A percentile compares a stretch with the other conserved stretches of the same genome.
Conservation (phyloP, 2,329 filamentous ascomycete species). For the Fusarium sp. region DNA sequence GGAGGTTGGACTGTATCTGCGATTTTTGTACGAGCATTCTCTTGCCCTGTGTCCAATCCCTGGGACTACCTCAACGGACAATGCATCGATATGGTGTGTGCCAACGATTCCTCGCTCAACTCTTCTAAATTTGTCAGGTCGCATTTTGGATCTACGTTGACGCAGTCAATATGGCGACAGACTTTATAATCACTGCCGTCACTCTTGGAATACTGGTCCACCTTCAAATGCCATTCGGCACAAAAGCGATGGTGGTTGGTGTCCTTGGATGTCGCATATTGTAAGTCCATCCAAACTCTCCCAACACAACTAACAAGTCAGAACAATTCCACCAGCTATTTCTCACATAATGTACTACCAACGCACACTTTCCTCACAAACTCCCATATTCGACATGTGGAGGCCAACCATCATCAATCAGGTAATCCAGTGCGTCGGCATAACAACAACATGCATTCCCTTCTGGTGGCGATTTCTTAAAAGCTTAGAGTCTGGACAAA, state of each 20-base stretch:
- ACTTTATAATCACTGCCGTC: neutral
- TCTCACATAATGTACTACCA: constrained; percentile 15
- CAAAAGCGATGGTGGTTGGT: constrained; percentile 7
- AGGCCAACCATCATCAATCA: constrained; percentile 12
- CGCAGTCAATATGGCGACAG: neutral
- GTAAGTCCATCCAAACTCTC: neutral
- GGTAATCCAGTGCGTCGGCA: constrained; percentile 11
- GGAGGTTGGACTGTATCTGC: constrained; percentile 11
- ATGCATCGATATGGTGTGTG: constrained; percentile 8
- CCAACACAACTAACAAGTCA: neutral
- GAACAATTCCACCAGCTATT: constrained; percentile 8
- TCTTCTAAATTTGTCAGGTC: neutral
- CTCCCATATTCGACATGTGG: constrained; percentile 16
- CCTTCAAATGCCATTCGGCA: constrained; percentile 11
- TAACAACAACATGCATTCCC: constrained; percentile 16
- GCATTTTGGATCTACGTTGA: constrained; percentile 17
- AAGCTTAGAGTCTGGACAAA: constrained; percentile 13
- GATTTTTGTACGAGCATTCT: neutral
- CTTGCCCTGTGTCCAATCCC: neutral
- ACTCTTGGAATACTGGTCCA: neutral
- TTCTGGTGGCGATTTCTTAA: constrained; percentile 26
- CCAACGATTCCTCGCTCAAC: rapidly evolving
- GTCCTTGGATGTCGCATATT: constrained; percentile 16
- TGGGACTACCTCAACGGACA: constrained; percentile 13
- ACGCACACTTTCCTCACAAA: neutral